Evolutionary conservation across 129 eudicot genomes (phyloP).

Genomic region (Ambrosia artemisiifolia): DNA sequence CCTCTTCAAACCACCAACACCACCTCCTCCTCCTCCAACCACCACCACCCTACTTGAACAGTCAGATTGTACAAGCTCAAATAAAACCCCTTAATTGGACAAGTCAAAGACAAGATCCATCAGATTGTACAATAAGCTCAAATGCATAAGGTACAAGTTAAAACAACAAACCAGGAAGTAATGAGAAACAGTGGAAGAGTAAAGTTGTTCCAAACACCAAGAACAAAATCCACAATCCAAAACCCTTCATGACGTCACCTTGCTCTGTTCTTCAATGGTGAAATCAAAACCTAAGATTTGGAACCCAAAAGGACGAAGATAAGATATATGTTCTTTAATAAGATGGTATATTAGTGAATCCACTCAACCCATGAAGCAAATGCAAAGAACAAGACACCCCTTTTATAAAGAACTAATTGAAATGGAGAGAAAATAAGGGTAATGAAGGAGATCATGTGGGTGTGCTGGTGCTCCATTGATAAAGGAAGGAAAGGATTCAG

Average conservation of each 20-base stretch:
- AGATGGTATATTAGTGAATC: background rate
- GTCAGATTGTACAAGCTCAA: too few species aligned
- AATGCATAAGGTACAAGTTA: background rate
- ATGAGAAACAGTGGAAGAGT: conserved; percentile 27
- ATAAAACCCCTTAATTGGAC: too few species aligned
- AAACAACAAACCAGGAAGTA: conserved; percentile 9
- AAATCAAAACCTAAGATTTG: background rate
- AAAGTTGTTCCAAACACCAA: conserved; percentile 46
- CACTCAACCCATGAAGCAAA: background rate
- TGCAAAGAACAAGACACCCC: too few species aligned
- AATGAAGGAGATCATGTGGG: conserved; percentile 30
- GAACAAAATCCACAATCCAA: conserved; percentile 51
- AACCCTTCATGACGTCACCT: conserved; percentile 43
- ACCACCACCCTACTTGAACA: too few species aligned
- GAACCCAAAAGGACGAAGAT: too few species aligned
- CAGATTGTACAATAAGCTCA: background rate
- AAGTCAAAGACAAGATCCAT: background rate
- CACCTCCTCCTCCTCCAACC: too few species aligned
- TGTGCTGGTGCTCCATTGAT: conserved; percentile 19
- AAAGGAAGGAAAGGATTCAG: too few species aligned
- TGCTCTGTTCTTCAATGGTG: background rate
- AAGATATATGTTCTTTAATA: too few species aligned
- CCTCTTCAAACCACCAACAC: too few species aligned
- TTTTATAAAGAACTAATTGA: background rate
- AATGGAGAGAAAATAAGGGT: conserved; percentile 26